Conservation (phyloP, 345 rosid species). For the Hypericum perforatum region DNA sequence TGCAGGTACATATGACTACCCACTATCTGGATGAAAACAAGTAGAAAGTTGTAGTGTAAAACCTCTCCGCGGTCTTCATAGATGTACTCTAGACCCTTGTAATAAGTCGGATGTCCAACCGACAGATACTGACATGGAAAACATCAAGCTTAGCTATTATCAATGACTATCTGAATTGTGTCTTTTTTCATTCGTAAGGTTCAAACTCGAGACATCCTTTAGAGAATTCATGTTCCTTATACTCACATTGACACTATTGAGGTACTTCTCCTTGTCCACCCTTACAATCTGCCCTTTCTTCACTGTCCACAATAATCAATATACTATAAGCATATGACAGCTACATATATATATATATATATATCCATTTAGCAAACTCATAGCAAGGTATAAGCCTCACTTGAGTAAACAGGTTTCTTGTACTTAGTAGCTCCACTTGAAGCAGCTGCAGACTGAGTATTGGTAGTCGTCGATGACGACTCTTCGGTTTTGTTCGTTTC, state of each 20-base stretch:
- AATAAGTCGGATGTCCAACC: constrained; percentile 88
- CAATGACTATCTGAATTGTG: too few species aligned
- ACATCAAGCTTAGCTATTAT: background rate
- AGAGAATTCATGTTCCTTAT: background rate
- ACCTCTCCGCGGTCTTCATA: constrained; percentile 98
- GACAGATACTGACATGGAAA: constrained; percentile 56
- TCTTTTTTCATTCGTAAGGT: background rate
- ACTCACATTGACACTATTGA: constrained; percentile 71
- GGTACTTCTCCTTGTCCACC: constrained; percentile 94
- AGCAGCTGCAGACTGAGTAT: constrained; percentile 29
- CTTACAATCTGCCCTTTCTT: constrained; percentile 97
- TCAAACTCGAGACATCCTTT: background rate
- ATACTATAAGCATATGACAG: background rate
- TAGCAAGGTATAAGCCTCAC: constrained; percentile 16
- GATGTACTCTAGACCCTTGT: constrained; percentile 89
- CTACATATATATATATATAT: background rate
- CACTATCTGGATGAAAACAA: background rate
- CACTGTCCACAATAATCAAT: constrained; percentile 38
- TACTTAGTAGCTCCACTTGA: constrained; percentile 16
- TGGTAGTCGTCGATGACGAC: constrained; percentile 10
- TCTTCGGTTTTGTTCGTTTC: constrained; percentile 28
- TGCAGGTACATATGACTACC: too few species aligned
- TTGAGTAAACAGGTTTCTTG: constrained; percentile 84
- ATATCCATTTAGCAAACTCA: background rate
- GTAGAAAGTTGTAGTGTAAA: background rate